Evolutionary conservation across 257 asterid species (phyloP).

Genomic region (Craterostigma plantagineum): DNA sequence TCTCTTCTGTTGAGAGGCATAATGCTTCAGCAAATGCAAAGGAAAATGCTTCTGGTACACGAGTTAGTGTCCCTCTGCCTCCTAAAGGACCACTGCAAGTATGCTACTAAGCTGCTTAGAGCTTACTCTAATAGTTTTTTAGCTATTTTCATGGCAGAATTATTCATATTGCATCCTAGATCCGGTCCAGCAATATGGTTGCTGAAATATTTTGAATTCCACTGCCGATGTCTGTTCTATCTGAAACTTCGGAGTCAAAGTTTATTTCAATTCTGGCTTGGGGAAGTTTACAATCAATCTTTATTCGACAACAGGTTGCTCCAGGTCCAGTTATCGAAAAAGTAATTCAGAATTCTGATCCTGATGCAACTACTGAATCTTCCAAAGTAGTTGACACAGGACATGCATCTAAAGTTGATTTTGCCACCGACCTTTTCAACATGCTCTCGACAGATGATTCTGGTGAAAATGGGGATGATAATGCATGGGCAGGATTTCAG

Average conservation of each 20-base stretch:
- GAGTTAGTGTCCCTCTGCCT: constrained; percentile 39
- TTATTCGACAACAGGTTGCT: constrained; percentile 39
- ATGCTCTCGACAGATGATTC: constrained; percentile 69
- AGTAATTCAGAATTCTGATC: constrained; percentile 38
- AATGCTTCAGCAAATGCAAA: constrained; percentile 20
- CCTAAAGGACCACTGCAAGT: constrained; percentile 59
- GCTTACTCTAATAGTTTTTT: background rate
- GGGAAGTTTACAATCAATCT: too few relatives aligned
- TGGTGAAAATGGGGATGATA: constrained; percentile 54
- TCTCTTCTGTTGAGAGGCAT: constrained; percentile 32
- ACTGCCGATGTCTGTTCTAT: too few relatives aligned
- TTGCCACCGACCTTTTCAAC: constrained; percentile 80
- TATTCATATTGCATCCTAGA: too few relatives aligned
- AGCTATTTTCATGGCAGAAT: too few relatives aligned
- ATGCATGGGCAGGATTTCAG: constrained; percentile 88
- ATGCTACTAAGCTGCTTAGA: constrained; percentile 11
- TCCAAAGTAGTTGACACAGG: constrained; percentile 31
- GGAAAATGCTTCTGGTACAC: constrained; percentile 31
- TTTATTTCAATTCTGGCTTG: too few relatives aligned
- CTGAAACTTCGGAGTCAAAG: too few relatives aligned
- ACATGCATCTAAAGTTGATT: constrained; percentile 45
- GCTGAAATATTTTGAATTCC: too few relatives aligned
- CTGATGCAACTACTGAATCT: constrained; percentile 28
- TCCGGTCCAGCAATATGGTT: too few relatives aligned
- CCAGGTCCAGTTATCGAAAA: constrained; percentile 25